Evolutionary conservation across 805 yeast genomes (phyloP).

Genomic region (Metschnikowia aberdeeniae): DNA sequence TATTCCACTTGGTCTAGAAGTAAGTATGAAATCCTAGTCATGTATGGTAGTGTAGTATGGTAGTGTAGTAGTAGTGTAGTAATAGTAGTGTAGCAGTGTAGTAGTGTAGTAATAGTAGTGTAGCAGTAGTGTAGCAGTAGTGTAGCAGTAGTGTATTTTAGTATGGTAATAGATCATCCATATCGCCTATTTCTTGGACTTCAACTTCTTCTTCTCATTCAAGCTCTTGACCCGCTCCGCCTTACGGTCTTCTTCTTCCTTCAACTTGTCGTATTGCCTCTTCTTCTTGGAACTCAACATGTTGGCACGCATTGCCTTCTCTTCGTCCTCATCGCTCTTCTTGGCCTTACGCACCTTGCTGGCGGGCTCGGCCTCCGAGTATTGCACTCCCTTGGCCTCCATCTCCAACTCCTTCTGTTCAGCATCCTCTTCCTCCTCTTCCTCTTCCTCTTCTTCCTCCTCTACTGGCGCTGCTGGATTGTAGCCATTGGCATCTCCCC

Average conservation of each 20-base stretch:
- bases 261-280: conserved; percentile 92
- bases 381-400: conserved; percentile 77
- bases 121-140: too few relatives aligned
- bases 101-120: too few relatives aligned
- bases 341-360: conserved; percentile 24
- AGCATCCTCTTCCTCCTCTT: conserved; percentile 40
- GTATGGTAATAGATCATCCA: neutral
- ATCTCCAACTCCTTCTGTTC: conserved; percentile 83
- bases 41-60: too few relatives aligned
- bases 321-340: conserved; percentile 46
- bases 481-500: conserved; percentile 95
- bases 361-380: conserved; percentile 44
- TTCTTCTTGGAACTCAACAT: conserved; percentile 98
- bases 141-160: too few relatives aligned
- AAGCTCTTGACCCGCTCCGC: conserved; percentile 68
- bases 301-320: conserved; percentile 86
- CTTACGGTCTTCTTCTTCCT: conserved; percentile 81
- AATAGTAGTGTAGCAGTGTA: too few relatives aligned
- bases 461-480: conserved; percentile 64
- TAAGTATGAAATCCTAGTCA: too few relatives aligned
- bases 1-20: too few relatives aligned
- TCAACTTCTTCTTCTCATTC: conserved; percentile 66
- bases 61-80: too few relatives aligned
- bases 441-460: conserved; percentile 40
- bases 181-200: conserved; percentile 45